These are phyloP conservation scores for Coemansia sp. DNA, from an alignment of 192 early-diverging fungal genomes.

Conservation along the genomic window DNA sequence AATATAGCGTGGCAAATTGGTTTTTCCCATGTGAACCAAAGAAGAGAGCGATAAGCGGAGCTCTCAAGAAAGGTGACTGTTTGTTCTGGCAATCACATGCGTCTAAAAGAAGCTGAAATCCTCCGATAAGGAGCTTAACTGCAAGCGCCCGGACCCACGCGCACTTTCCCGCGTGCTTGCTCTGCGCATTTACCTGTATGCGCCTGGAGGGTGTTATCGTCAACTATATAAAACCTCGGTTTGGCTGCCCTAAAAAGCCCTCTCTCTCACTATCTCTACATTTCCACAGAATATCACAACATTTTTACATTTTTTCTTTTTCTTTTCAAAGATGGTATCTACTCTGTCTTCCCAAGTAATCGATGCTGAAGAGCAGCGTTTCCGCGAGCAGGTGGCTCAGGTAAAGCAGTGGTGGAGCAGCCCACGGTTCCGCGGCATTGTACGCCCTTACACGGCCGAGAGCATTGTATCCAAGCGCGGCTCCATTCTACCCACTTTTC, in stretches of 20 bases:
- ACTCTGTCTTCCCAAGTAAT: slow-evolving; percentile 25
- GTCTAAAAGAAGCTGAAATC: slow-evolving; percentile 15
- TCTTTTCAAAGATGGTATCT: slow-evolving; percentile 24
- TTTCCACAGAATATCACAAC: background rate
- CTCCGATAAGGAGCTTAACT: slow-evolving; percentile 31
- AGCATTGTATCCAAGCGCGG: slow-evolving; percentile 90
- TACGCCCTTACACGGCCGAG: slow-evolving; percentile 84
- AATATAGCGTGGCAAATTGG: slow-evolving; percentile 2
- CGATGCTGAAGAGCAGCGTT: slow-evolving; percentile 68
- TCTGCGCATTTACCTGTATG: slow-evolving; percentile 1
- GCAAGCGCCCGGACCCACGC: background rate
- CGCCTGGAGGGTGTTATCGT: background rate
- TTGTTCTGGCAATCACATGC: slow-evolving; percentile 5
- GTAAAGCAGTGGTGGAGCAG: slow-evolving; percentile 89
- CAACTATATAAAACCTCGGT: background rate
- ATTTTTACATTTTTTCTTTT: slow-evolving; percentile 3
- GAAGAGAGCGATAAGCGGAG: background rate
- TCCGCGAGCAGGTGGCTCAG: slow-evolving; percentile 77
- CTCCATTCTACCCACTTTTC: slow-evolving; percentile 68
- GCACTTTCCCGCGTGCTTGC: slow-evolving; percentile 2
- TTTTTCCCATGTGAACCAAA: background rate
- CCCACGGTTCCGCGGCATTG: slow-evolving; percentile 78
- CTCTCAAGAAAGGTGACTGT: slow-evolving; percentile 8
- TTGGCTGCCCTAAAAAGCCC: background rate
- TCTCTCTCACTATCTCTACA: background rate